Evolutionary conservation across 2,329 filamentous ascomycete species (phyloP).

Genomic region (Paraphaeosphaeria sporulosa): DNA sequence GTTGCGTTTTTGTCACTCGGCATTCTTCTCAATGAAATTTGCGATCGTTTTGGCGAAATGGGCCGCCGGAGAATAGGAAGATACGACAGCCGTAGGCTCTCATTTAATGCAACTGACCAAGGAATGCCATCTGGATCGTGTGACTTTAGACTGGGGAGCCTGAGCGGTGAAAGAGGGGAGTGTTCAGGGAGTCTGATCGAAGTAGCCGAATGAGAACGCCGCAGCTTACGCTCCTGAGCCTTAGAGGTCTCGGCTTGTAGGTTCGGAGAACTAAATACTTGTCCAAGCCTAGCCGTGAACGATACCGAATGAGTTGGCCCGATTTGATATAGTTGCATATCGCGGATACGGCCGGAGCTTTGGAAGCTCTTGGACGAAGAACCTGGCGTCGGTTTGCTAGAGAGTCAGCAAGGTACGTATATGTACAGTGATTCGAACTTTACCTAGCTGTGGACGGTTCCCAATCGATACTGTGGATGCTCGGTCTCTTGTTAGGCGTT

Average conservation of each 20-base stretch:
- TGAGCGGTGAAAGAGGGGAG: conserved; percentile 31
- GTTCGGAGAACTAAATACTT: conserved; percentile 42
- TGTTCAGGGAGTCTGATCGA: conserved; percentile 34
- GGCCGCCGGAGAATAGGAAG: conserved; percentile 30
- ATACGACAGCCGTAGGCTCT: conserved; percentile 42
- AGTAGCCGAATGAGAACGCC: conserved; percentile 42
- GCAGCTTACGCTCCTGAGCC: conserved; percentile 28
- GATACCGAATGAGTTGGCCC: conserved; percentile 23
- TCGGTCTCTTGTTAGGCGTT: conserved; percentile 40
- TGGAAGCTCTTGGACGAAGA: conserved; percentile 31
- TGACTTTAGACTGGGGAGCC: conserved; percentile 38
- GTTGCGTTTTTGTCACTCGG: neutral
- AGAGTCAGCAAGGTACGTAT: conserved; percentile 19
- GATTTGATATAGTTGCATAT: conserved; percentile 35
- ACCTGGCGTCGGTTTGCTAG: conserved; percentile 36
- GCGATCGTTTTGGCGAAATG: conserved; percentile 21
- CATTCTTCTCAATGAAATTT: conserved; percentile 13
- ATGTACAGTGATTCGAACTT: neutral
- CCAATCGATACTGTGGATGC: conserved; percentile 48
- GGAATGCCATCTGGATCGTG: conserved; percentile 31
- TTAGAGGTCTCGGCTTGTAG: conserved; percentile 27
- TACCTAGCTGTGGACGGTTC: conserved; percentile 37
- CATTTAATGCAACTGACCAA: conserved; percentile 38
- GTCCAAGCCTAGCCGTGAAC: conserved; percentile 27
- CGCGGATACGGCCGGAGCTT: conserved; percentile 17